These are phyloP conservation scores for Melaleuca quinquenervia DNA, from an alignment of 345 rosid species.

Conservation along the genomic window DNA sequence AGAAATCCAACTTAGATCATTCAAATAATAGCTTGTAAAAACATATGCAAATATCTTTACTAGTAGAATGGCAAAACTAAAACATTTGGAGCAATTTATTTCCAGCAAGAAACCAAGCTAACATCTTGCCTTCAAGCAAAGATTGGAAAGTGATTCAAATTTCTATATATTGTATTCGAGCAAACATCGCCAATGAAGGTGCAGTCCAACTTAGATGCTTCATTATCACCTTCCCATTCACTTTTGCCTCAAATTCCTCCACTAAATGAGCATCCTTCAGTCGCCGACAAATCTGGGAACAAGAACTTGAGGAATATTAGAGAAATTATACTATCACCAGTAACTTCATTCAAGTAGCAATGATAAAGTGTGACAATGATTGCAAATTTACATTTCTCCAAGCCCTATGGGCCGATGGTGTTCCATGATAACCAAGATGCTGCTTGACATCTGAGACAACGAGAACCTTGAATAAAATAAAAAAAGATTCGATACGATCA, in stretches of 20 bases:
- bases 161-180: neutral
- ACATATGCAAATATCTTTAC: neutral
- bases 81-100: neutral
- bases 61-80: neutral
- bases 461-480: slow-evolving; percentile 52
- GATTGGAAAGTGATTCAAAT: neutral
- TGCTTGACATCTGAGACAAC: slow-evolving; percentile 81
- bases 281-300: slow-evolving; percentile 52
- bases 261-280: slow-evolving; percentile 67
- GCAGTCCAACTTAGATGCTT: neutral
- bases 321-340: neutral
- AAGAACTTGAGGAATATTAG: slow-evolving; percentile 3
- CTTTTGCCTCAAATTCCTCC: slow-evolving; percentile 68
- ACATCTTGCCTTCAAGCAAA: neutral
- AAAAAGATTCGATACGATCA: neutral
- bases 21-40: neutral
- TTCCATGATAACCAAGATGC: slow-evolving; percentile 66
- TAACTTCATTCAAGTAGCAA: neutral
- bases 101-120: neutral
- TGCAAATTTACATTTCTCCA: slow-evolving; percentile 66
- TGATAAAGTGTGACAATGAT: neutral
- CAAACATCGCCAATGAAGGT: neutral
- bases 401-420: slow-evolving; percentile 47
- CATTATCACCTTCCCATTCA: slow-evolving; percentile 57
- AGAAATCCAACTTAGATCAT: neutral